Conservation (phyloP, 2,329 filamentous ascomycete species). For the Neonectria sp. region DNA sequence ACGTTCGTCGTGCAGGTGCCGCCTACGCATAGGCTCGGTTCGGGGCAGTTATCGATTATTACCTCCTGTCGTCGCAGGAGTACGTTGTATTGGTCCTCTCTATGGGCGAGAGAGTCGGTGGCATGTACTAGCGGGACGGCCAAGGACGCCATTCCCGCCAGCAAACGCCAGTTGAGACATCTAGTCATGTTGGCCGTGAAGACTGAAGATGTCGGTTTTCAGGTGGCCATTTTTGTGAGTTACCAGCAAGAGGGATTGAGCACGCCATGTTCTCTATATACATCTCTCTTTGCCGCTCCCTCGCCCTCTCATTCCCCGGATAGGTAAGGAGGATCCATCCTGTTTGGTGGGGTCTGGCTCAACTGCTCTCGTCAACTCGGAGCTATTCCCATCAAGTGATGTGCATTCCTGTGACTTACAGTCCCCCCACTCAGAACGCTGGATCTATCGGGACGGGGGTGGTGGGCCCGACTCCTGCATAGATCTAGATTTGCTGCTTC, state of each 20-base stretch:
- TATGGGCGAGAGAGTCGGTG: constrained; percentile 23
- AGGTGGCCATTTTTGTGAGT: constrained; percentile 17
- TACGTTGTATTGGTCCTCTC: constrained; percentile 26
- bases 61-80: constrained; percentile 30
- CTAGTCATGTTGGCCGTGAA: constrained; percentile 25
- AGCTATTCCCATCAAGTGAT: constrained; percentile 12
- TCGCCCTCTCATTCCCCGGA: constrained; percentile 13
- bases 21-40: constrained; percentile 29
- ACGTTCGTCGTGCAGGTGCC: constrained; percentile 31
- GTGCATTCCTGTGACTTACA: constrained; percentile 24
- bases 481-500: constrained; percentile 25
- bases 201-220: constrained; percentile 10
- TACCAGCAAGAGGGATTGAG: not conserved
- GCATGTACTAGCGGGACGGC: constrained; percentile 26
- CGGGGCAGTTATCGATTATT: constrained; percentile 27
- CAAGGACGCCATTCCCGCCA: constrained; percentile 19
- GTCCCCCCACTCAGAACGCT: constrained; percentile 15
- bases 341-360: constrained; percentile 14
- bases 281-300: constrained; percentile 6
- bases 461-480: not conserved
- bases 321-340: constrained; percentile 16
- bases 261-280: constrained; percentile 28
- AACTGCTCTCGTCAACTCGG: constrained; percentile 19
- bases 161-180: constrained; percentile 30
- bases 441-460: constrained; percentile 11